A percentile compares a stretch with the other conserved stretches of the same genome.
Evolutionary conservation across 202 grass and related monocot species (phyloP).

Genomic region (Setaria viridis): DNA sequence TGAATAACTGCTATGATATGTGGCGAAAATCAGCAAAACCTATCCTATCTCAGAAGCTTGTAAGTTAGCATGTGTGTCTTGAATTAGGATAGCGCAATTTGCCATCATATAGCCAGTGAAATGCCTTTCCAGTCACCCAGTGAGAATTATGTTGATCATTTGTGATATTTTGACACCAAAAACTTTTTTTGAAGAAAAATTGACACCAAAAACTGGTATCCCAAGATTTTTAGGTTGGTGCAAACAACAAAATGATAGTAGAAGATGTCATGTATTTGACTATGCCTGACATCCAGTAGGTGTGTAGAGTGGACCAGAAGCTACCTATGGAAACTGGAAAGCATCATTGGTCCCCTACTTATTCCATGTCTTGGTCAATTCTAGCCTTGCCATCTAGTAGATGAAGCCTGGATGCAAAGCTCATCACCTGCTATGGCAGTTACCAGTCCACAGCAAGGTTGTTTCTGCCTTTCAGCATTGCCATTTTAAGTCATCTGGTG

Average conservation of each 20-base stretch:
- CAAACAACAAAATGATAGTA: slow-evolving; percentile 34
- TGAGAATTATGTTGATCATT: not conserved
- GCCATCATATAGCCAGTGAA: not conserved
- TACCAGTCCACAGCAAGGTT: slow-evolving; percentile 79
- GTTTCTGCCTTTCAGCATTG: slow-evolving; percentile 43
- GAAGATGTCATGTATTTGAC: slow-evolving; percentile 46
- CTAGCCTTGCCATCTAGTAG: slow-evolving; percentile 45
- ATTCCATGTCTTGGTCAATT: slow-evolving; percentile 59
- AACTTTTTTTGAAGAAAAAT: not conserved
- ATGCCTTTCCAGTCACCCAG: not conserved
- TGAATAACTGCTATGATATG: not conserved
- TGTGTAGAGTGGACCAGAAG: slow-evolving; percentile 54
- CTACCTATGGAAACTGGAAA: slow-evolving; percentile 40
- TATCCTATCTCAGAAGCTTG: slow-evolving; percentile 24
- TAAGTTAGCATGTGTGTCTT: not conserved
- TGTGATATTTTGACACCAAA: not conserved
- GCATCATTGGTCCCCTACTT: slow-evolving; percentile 45
- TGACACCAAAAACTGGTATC: not conserved
- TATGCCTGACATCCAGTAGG: slow-evolving; percentile 38
- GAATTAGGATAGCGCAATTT: slow-evolving; percentile 18
- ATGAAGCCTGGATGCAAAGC: slow-evolving; percentile 49
- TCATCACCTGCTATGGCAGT: slow-evolving; percentile 58
- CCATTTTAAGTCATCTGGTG: slow-evolving; percentile 32
- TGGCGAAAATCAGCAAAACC: not conserved
- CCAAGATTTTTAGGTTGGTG: not conserved